Conservation (phyloP, 164 flowering plant genomes). For the Vitis riparia region DNA sequence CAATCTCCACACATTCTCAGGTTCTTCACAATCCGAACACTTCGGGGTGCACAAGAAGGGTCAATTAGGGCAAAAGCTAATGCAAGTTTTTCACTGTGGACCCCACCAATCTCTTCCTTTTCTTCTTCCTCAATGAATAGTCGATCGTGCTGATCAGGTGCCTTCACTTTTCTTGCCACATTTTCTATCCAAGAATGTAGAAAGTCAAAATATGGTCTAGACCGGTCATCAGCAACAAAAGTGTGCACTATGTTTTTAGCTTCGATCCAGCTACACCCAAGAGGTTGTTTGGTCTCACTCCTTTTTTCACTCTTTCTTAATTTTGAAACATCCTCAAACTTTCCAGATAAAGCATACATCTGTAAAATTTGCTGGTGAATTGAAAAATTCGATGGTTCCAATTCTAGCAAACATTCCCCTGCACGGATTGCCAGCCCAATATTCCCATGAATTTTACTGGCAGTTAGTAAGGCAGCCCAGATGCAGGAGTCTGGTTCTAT, state of each 20-base stretch:
- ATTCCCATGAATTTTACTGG: slow-evolving; percentile 40
- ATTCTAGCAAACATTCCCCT: slow-evolving; percentile 37
- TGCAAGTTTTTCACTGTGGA: slow-evolving; percentile 65
- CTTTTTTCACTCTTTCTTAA: slow-evolving; percentile 25
- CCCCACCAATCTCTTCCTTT: slow-evolving; percentile 34
- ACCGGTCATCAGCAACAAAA: slow-evolving; percentile 37
- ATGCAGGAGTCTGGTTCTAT: slow-evolving; percentile 35
- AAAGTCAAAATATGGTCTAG: slow-evolving; percentile 19
- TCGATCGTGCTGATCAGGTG: slow-evolving; percentile 6
- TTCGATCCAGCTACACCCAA: slow-evolving; percentile 55
- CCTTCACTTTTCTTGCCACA: slow-evolving; percentile 16
- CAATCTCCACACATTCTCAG: slow-evolving; percentile 52
- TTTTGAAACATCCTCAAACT: slow-evolving; percentile 18
- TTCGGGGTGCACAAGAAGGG: slow-evolving; percentile 13
- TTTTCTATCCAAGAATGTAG: slow-evolving; percentile 33
- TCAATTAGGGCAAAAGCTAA: slow-evolving; percentile 47
- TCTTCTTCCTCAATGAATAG: slow-evolving; percentile 48
- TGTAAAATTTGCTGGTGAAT: slow-evolving; percentile 23
- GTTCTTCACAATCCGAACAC: slow-evolving; percentile 48
- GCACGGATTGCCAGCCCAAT: slow-evolving; percentile 37
- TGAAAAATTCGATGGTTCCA: slow-evolving; percentile 37
- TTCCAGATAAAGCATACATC: slow-evolving; percentile 30
- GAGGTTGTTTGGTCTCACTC: slow-evolving; percentile 7
- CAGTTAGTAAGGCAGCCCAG: slow-evolving; percentile 53
- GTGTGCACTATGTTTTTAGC: slow-evolving; percentile 32